A percentile compares a stretch with the other conserved stretches of the same genome.
phyloP scores from a whole-genome alignment of 2,329 filamentous ascomycete genomes.

The Monosporascus sp. region DNA sequence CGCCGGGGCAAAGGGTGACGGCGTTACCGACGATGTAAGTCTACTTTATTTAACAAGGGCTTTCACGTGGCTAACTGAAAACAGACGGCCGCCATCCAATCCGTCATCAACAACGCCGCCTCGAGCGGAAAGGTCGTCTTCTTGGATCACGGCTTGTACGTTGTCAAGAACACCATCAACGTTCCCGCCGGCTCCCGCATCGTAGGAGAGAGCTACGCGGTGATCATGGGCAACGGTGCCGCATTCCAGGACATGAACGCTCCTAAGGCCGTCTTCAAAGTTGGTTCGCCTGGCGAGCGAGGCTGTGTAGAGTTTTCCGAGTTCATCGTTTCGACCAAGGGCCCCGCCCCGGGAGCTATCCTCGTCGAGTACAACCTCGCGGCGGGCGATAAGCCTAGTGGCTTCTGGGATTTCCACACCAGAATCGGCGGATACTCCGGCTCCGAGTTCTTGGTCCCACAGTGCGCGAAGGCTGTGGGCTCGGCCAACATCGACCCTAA shows the following conservation, averaged over 20 bases:
- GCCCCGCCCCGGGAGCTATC: slow-evolving; percentile 60
- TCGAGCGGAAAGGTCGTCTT: slow-evolving; percentile 45
- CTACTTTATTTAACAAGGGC: slow-evolving; percentile 37
- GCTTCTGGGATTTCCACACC: slow-evolving; percentile 71
- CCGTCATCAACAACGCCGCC: slow-evolving; percentile 46
- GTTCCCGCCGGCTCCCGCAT: slow-evolving; percentile 37
- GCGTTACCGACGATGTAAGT: slow-evolving; percentile 56
- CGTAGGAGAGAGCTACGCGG: slow-evolving; percentile 27
- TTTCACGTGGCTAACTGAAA: slow-evolving; percentile 27
- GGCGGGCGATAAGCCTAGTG: slow-evolving; percentile 37
- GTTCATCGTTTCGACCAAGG: slow-evolving; percentile 64
- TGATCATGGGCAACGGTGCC: slow-evolving; percentile 48
- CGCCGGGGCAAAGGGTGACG: slow-evolving; percentile 64
- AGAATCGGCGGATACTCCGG: slow-evolving; percentile 68
- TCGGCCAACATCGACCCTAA: slow-evolving; percentile 20
- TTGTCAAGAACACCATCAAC: slow-evolving; percentile 39
- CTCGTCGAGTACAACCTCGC: slow-evolving; percentile 70
- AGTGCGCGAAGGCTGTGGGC: slow-evolving; percentile 53
- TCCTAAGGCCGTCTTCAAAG: slow-evolving; percentile 60
- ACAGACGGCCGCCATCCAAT: slow-evolving; percentile 50
- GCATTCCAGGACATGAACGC: slow-evolving; percentile 51
- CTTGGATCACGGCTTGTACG: slow-evolving; percentile 53
- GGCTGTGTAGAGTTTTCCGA: slow-evolving; percentile 68
- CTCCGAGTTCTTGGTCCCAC: slow-evolving; percentile 60
- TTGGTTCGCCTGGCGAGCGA: slow-evolving; percentile 57